These are phyloP conservation scores for Lasiodiplodia sp. DNA, from an alignment of 2,329 filamentous ascomycete species.

Conservation along the genomic window DNA sequence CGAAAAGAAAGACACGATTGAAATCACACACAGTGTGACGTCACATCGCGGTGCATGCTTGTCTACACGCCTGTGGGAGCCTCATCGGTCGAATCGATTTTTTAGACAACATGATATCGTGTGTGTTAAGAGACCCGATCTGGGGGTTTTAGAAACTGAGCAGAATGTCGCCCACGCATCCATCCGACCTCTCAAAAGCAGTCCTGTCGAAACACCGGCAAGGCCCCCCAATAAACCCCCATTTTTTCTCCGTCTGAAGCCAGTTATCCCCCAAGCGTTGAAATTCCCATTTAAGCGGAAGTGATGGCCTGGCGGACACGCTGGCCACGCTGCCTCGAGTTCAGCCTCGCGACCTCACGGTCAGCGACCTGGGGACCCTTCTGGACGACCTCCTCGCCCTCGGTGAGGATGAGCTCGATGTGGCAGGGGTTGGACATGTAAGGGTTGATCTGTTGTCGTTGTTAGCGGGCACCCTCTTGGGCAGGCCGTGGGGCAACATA, in stretches of 20 bases:
- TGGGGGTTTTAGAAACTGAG: conserved; percentile 25
- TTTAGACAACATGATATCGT: conserved; percentile 32
- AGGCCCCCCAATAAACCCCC: conserved; percentile 26
- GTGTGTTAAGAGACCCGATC: conserved; percentile 27
- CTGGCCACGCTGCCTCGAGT: conserved; percentile 88
- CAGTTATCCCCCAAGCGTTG: conserved; percentile 7
- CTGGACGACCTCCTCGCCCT: conserved; percentile 93
- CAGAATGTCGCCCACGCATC: conserved; percentile 28
- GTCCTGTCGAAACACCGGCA: conserved; percentile 30
- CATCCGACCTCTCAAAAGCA: conserved; percentile 30
- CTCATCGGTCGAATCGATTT: conserved; percentile 29
- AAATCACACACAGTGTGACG: conserved; percentile 19
- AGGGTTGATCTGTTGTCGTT: conserved; percentile 83
- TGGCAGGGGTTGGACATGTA: conserved; percentile 99
- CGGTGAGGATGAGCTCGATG: conserved; percentile 99
- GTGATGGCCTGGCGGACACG: conserved; percentile 69
- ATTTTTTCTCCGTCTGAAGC: conserved; percentile 27
- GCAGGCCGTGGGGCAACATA: conserved; percentile 63
- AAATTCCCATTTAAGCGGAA: conserved; percentile 52
- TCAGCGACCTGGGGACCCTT: conserved; percentile 77
- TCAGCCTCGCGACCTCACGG: conserved; percentile 74
- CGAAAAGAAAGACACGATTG: conserved; percentile 9
- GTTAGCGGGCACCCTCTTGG: not conserved
- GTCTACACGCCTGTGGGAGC: conserved; percentile 13
- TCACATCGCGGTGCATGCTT: conserved; percentile 4